Evolutionary conservation across 2,329 filamentous ascomycete genomes (phyloP).

Genomic region (Colletotrichum incanum): DNA sequence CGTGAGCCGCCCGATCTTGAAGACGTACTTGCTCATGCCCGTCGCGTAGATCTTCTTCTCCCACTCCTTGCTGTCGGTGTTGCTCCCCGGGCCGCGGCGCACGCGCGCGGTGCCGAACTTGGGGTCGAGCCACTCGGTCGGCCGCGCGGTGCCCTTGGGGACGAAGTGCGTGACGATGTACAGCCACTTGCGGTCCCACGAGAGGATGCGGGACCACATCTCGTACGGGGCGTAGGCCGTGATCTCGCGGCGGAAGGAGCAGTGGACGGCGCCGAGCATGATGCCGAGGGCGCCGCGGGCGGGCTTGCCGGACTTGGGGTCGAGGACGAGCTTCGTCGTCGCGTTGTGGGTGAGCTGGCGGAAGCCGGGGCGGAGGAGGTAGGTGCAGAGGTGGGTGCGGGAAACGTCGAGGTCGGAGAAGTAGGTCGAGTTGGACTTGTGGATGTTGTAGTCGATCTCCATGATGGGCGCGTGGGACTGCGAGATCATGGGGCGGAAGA

Average conservation of each 20-base stretch:
- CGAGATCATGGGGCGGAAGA: constrained; percentile 82
- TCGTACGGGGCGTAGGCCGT: constrained; percentile 79
- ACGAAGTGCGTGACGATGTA: constrained; percentile 84
- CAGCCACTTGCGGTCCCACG: constrained; percentile 88
- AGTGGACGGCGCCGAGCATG: constrained; percentile 81
- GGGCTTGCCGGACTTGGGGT: constrained; percentile 63
- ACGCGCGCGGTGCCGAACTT: constrained; percentile 57
- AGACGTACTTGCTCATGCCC: constrained; percentile 84
- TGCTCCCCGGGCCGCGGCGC: constrained; percentile 39
- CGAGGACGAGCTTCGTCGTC: constrained; percentile 64
- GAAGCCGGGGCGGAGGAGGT: constrained; percentile 74
- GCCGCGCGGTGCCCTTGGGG: constrained; percentile 71
- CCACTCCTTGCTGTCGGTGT: constrained; percentile 63
- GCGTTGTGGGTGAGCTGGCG: constrained; percentile 66
- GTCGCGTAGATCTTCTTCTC: constrained; percentile 80
- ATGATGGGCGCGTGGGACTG: constrained; percentile 77
- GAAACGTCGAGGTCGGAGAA: constrained; percentile 89
- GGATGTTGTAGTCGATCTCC: constrained; percentile 89
- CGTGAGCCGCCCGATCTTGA: constrained; percentile 86
- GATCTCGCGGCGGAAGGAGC: constrained; percentile 83
- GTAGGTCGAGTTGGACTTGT: constrained; percentile 89
- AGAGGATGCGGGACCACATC: constrained; percentile 79
- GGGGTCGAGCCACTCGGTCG: constrained; percentile 67
- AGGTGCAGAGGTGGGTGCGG: constrained; percentile 84
- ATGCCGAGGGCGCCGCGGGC: constrained; percentile 71